Conservation (phyloP, 345 rosid species). For the Arabidopsis suecica region DNA sequence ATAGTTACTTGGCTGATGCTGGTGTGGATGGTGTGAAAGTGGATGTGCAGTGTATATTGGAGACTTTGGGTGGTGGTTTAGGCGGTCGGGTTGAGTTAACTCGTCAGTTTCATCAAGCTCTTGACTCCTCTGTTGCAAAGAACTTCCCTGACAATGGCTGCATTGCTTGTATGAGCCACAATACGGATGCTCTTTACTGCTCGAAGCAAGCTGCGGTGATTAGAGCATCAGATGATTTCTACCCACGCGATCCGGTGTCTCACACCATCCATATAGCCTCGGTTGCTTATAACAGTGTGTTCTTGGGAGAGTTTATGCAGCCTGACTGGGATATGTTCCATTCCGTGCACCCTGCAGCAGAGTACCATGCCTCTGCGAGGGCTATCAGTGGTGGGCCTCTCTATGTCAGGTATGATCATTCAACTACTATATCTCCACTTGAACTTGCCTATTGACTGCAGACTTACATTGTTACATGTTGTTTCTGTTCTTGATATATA, state of each 20-base stretch:
- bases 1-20: slow-evolving; percentile 75
- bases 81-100: slow-evolving; percentile 93
- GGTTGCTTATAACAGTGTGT: slow-evolving; percentile 85
- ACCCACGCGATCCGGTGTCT: slow-evolving; percentile 85
- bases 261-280: slow-evolving; percentile 94
- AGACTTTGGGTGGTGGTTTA: slow-evolving; percentile 78
- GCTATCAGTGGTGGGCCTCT: slow-evolving; percentile 94
- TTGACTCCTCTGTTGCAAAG: slow-evolving; percentile 78
- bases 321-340: slow-evolving; percentile 99
- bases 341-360: slow-evolving; percentile 87
- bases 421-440: neutral
- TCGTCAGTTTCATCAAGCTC: slow-evolving; percentile 84
- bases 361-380: slow-evolving; percentile 93
- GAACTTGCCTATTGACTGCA: neutral
- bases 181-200: slow-evolving; percentile 93
- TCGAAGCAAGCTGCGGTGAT: slow-evolving; percentile 93
- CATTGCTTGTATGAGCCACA: slow-evolving; percentile 98
- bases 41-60: slow-evolving; percentile 88
- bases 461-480: slow-evolving; percentile 18
- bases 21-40: slow-evolving; percentile 96
- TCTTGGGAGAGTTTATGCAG: slow-evolving; percentile 87
- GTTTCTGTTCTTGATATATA: slow-evolving; percentile 42
- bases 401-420: slow-evolving; percentile 70
- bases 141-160: slow-evolving; percentile 88
- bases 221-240: slow-evolving; percentile 97